Base-by-base conservation (phyloP, 805 yeast species). In the Tetrapisispora nanseiensis region DNA sequence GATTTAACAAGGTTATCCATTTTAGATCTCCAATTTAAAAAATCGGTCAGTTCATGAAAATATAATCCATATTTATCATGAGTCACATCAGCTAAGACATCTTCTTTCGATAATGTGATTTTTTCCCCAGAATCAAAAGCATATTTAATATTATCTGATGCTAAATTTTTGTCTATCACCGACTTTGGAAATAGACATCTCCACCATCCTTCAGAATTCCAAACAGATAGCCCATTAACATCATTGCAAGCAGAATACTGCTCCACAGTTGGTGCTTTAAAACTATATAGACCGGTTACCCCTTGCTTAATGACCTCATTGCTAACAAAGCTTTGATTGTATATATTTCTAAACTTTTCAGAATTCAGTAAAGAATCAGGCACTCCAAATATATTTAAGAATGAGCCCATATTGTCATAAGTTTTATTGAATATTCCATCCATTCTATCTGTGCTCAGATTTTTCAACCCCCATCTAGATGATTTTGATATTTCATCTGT, bases 181-280 rank as follows among this genome's bases (percentile, higher is more conserved):
- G 61, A 19, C 19, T 70, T 70, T 11, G 95, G 95, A 61, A 89
- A 82, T 36, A 90, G 65, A 63, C 97, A 90, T 56, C 89, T 75
- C 97, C 97, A 90, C 60, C 79, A 74, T 0, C 97, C 97, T 19
- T 72, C 69, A 29, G 75, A 64, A 56, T 86, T 94, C 96, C 97
- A 90, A 11, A 78, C 79, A 0, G 86, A 75, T 6, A 72, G 63
- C 3, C 98, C 97, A 8, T 76, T 65, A 28, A 71, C 63, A 18
- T 73, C 74, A 47, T 72, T 51, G 61, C 97, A 90, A 36, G 74
- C 69, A 40, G 73, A 68, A 59, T 79, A 85, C 46, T 75, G 72
- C 39, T 70, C 59, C 2, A 72, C 66, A 0, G 79, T 66, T 2
- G 95, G 94, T 3, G 43, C 24, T 19, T 77, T 77, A 48, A 67